Conservation (phyloP, 345 rosid genomes). For the Stellera chamaejasme region DNA sequence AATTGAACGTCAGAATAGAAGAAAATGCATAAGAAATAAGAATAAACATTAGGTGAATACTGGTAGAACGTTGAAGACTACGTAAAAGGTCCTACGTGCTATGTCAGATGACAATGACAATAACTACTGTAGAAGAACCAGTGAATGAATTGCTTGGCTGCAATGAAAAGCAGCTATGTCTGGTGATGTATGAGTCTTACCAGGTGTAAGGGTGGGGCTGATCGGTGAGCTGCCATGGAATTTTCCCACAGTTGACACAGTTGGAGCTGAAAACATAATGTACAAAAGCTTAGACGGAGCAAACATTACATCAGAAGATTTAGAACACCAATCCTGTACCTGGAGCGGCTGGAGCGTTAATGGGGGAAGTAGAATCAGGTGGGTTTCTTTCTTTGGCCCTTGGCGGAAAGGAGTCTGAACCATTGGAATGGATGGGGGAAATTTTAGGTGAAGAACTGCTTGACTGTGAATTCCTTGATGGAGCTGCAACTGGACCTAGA, state of each 20-base stretch:
- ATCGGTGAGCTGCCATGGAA: slow-evolving; percentile 26
- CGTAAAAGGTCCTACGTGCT: too few relatives aligned
- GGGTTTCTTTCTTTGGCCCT: slow-evolving; percentile 10
- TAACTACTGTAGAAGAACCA: too few relatives aligned
- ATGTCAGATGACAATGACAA: too few relatives aligned
- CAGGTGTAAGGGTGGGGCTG: slow-evolving; percentile 16
- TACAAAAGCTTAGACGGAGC: background rate
- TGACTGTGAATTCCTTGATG: background rate
- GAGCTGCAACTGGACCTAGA: slow-evolving; percentile 17
- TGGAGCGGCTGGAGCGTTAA: slow-evolving; percentile 7
- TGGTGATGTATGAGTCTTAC: too few relatives aligned
- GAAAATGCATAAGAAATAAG: too few relatives aligned
- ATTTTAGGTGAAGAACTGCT: slow-evolving; percentile 4
- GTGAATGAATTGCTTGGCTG: too few relatives aligned
- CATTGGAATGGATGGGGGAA: slow-evolving; percentile 11
- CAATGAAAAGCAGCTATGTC: too few relatives aligned
- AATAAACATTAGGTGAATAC: too few relatives aligned
- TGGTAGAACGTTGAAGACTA: too few relatives aligned
- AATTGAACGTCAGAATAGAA: background rate
- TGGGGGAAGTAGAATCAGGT: slow-evolving; percentile 13
- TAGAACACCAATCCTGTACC: slow-evolving; percentile 1
- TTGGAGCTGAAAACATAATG: slow-evolving; percentile 13
- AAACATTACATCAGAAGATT: background rate
- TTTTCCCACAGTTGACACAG: slow-evolving; percentile 26
- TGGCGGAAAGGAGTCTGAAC: slow-evolving; percentile 16